Evolutionary conservation across 2,329 filamentous ascomycete genomes (phyloP).

Genomic region (Zasmidium cellare): DNA sequence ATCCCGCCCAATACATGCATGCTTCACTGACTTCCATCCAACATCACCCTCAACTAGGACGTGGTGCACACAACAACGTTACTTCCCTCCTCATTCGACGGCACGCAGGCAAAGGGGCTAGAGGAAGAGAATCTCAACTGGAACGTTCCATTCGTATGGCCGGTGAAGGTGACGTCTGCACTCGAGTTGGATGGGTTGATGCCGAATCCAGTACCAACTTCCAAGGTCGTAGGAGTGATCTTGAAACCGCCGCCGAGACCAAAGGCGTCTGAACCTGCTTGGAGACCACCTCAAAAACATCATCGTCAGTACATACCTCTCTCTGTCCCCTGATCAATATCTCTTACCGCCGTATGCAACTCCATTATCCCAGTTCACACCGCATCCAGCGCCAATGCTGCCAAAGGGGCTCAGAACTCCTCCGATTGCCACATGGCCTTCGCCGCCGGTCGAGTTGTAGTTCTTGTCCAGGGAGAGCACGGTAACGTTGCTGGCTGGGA

Average conservation of each 20-base stretch:
- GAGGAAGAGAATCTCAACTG: constrained; percentile 16
- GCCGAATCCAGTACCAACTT: constrained; percentile 19
- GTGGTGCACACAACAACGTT: constrained; percentile 10
- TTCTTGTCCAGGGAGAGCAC: constrained; percentile 12
- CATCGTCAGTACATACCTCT: not conserved
- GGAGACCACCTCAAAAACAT: constrained; percentile 12
- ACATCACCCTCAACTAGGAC: not conserved
- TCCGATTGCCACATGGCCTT: constrained; percentile 15
- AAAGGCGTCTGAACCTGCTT: constrained; percentile 18
- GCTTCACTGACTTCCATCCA: not conserved
- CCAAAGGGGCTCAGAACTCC: constrained; percentile 18
- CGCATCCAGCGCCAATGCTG: constrained; percentile 18
- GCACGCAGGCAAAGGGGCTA: constrained; percentile 11
- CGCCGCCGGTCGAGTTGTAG: constrained; percentile 17
- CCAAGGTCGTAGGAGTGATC: constrained; percentile 15
- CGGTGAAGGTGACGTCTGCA: constrained; percentile 17
- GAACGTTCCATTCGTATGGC: constrained; percentile 17
- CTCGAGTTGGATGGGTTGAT: constrained; percentile 14
- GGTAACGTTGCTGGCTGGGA: constrained; percentile 11
- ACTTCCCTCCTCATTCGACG: constrained; percentile 4
- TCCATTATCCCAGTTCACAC: constrained; percentile 18
- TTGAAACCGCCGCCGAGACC: constrained; percentile 23
- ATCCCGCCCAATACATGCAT: no score
- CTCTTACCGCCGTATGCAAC: constrained; percentile 19
- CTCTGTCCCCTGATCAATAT: not conserved